Evolutionary conservation across 805 yeast genomes (phyloP).

Genomic region (Groenewaldozyma tartarivorans): DNA sequence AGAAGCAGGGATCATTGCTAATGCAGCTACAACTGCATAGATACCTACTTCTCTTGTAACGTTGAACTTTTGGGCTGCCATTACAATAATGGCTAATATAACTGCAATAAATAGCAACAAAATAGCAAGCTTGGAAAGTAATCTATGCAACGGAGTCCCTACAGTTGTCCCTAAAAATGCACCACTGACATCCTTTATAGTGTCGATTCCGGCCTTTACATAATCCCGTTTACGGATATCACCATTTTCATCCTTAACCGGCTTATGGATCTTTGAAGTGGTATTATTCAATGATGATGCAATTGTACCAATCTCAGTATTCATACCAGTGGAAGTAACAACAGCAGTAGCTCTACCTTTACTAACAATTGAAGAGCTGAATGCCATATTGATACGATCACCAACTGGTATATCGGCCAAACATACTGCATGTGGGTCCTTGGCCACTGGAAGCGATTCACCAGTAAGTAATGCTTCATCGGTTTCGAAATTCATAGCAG

Average conservation of each 20-base stretch:
- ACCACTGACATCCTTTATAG: constrained; percentile 49
- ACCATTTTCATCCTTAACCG: constrained; percentile 36
- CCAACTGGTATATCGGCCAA: constrained; percentile 48
- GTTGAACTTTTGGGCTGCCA: constrained; percentile 69
- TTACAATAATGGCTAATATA: constrained; percentile 74
- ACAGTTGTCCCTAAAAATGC: constrained; percentile 63
- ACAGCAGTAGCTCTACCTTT: constrained; percentile 71
- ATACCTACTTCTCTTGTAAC: constrained; percentile 79
- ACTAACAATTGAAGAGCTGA: constrained; percentile 55
- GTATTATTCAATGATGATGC: constrained; percentile 46
- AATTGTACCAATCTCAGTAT: constrained; percentile 67
- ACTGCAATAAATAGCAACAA: constrained; percentile 67
- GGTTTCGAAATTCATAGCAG: constrained; percentile 55
- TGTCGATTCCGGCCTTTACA: constrained; percentile 36
- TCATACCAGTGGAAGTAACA: constrained; percentile 56
- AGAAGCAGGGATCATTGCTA: constrained; percentile 77
- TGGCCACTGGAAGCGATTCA: constrained; percentile 55
- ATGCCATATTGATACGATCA: constrained; percentile 65
- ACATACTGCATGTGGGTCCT: constrained; percentile 37
- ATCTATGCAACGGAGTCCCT: constrained; percentile 77
- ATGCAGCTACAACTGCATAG: constrained; percentile 78
- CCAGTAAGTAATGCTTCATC: constrained; percentile 62
- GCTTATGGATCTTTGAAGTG: constrained; percentile 30
- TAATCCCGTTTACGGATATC: constrained; percentile 36
- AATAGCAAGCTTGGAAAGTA: constrained; percentile 68